These are phyloP conservation scores for Spathaspora arborariae DNA, from an alignment of 805 yeast species.

Conservation along the genomic window DNA sequence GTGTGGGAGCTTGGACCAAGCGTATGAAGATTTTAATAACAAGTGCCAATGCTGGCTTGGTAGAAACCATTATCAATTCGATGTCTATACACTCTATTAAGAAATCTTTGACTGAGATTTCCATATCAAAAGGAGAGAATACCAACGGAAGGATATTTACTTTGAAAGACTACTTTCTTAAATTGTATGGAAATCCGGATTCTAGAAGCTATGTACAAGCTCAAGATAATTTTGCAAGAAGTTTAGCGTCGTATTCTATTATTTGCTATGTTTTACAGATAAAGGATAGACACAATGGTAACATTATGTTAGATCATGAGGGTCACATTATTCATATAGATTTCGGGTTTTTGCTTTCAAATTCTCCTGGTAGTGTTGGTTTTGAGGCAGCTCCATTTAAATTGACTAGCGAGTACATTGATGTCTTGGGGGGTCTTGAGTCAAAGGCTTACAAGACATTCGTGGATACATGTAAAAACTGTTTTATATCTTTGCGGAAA, in stretches of 20 bases:
- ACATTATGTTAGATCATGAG: conserved; percentile 92
- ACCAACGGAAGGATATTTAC: conserved; percentile 69
- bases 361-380: conserved; percentile 95
- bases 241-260: conserved; percentile 89
- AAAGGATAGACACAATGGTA: conserved; percentile 96
- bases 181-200: conserved; percentile 66
- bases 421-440: conserved; percentile 75
- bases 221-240: conserved; percentile 77
- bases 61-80: conserved; percentile 95
- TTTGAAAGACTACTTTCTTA: conserved; percentile 71
- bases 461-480: conserved; percentile 58
- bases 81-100: conserved; percentile 91
- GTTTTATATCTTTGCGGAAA: conserved; percentile 71
- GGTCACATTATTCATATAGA: conserved; percentile 96
- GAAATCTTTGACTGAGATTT: conserved; percentile 78
- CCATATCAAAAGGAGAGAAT: conserved; percentile 63
- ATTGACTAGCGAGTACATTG: conserved; percentile 84
- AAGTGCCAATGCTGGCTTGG: conserved; percentile 85
- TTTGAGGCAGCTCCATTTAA: conserved; percentile 98
- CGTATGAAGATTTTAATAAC: conserved; percentile 90
- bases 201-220: conserved; percentile 63
- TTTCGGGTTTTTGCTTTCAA: conserved; percentile 88
- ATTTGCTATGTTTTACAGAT: conserved; percentile 87
- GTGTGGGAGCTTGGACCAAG: conserved; percentile 84
- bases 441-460: conserved; percentile 60